Evolutionary conservation across 345 rosid species (phyloP).

Genomic region (Conringia planisiliqua): DNA sequence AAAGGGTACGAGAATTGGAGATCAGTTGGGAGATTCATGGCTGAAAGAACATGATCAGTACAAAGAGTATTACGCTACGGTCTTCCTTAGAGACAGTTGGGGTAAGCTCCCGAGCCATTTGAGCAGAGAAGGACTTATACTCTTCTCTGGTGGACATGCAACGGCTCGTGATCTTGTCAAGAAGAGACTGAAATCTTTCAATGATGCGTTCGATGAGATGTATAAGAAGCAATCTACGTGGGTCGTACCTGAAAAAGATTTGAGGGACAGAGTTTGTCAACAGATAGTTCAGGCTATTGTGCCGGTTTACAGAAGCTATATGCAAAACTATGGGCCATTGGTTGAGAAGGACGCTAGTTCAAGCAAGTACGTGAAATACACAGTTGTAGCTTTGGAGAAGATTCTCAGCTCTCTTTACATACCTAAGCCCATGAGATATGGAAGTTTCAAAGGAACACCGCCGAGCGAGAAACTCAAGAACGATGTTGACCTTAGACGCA

Average conservation of each 20-base stretch:
- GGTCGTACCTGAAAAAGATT: slow-evolving; percentile 77
- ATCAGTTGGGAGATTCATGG: slow-evolving; percentile 77
- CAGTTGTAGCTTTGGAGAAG: slow-evolving; percentile 82
- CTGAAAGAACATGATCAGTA: slow-evolving; percentile 80
- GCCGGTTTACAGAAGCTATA: slow-evolving; percentile 92
- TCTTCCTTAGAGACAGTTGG: slow-evolving; percentile 86
- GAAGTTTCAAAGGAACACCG: slow-evolving; percentile 77
- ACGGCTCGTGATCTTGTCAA: slow-evolving; percentile 99
- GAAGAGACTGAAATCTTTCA: slow-evolving; percentile 80
- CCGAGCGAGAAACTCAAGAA: slow-evolving; percentile 52
- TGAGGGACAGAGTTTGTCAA: slow-evolving; percentile 85
- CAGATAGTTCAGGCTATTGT: slow-evolving; percentile 70
- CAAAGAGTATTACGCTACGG: slow-evolving; percentile 64
- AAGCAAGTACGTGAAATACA: slow-evolving; percentile 80
- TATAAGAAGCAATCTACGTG: slow-evolving; percentile 71
- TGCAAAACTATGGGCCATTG: slow-evolving; percentile 96
- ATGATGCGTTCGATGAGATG: slow-evolving; percentile 89
- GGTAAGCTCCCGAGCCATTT: slow-evolving; percentile 83
- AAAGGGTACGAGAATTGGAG: slow-evolving; percentile 82
- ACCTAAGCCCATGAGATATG: slow-evolving; percentile 74
- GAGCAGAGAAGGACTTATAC: slow-evolving; percentile 92
- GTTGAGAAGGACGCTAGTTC: slow-evolving; percentile 89
- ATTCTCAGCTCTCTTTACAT: slow-evolving; percentile 73
- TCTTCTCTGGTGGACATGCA: slow-evolving; percentile 97
- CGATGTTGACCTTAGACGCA: slow-evolving; percentile 67